Evolutionary conservation across 1,284 basidiomycete genomes (phyloP).

Genomic region (Bjerkandera adusta): DNA sequence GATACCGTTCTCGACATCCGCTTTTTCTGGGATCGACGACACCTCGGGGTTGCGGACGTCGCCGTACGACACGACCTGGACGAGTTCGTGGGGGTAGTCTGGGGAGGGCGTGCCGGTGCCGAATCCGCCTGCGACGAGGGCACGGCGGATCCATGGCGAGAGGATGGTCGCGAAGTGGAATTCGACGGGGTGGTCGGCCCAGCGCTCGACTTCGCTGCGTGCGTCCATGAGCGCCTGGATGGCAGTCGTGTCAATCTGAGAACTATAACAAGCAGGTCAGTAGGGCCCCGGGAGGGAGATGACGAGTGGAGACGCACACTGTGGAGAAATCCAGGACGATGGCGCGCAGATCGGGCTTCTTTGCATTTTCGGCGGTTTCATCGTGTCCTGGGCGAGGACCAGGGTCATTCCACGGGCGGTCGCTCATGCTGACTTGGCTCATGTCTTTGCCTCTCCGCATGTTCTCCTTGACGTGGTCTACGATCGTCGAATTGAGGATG

Average conservation of each 20-base stretch:
- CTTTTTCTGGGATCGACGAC: constrained; percentile 9
- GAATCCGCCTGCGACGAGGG: constrained; percentile 86
- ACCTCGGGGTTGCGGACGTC: constrained; percentile 32
- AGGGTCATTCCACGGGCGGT: constrained; percentile 96
- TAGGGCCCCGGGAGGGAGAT: constrained; percentile 5
- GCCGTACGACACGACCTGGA: constrained; percentile 65
- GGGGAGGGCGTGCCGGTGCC: constrained; percentile 55
- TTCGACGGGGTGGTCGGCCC: constrained; percentile 80
- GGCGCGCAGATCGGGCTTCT: constrained; percentile 74
- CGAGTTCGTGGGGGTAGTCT: constrained; percentile 59
- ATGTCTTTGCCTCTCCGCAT: constrained; percentile 80
- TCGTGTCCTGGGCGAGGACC: constrained; percentile 57
- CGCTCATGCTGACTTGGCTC: constrained; percentile 56
- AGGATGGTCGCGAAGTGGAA: constrained; percentile 90
- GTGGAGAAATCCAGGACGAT: constrained; percentile 91
- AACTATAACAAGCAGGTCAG: constrained; percentile 35
- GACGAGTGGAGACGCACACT: constrained; percentile 52
- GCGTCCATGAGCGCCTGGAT: constrained; percentile 92
- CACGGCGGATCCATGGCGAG: constrained; percentile 93
- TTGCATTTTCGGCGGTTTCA: constrained; percentile 50
- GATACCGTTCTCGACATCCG: constrained; percentile 26
- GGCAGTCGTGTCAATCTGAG: constrained; percentile 85
- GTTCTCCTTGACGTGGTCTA: constrained; percentile 78
- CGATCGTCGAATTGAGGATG: constrained; percentile 72
- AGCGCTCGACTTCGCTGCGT: constrained; percentile 83